Evolutionary conservation across 148 eudicot genomes (phyloP).

Genomic region (Pouteria glomerata): DNA sequence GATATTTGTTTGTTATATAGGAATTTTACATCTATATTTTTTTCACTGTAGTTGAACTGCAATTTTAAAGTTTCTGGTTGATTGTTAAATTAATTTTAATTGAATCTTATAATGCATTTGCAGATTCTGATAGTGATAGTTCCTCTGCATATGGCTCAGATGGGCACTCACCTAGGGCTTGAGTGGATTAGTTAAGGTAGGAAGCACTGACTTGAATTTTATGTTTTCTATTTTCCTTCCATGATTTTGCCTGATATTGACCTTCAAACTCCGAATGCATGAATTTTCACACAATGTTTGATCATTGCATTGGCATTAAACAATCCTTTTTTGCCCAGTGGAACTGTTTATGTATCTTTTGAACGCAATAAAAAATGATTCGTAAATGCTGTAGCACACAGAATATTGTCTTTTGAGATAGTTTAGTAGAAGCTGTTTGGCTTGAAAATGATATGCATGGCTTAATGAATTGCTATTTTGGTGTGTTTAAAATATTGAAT

Average conservation of each 20-base stretch:
- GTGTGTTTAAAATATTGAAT: not conserved
- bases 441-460: not conserved
- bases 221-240: not conserved
- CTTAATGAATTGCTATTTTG: not conserved
- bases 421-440: not conserved
- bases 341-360: not conserved
- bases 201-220: not conserved
- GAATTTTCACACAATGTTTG: too few species aligned
- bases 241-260: not conserved
- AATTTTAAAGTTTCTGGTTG: not conserved
- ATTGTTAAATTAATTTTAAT: not conserved
- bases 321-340: not conserved
- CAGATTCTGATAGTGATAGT: conserved; percentile 89
- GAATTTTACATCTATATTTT: not conserved
- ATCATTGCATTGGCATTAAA: not conserved
- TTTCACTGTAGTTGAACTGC: not conserved
- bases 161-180: conserved; percentile 42
- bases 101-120: conserved; percentile 14
- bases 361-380: not conserved
- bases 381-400: not conserved
- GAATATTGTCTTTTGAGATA: not conserved
- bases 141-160: conserved; percentile 70
- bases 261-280: not conserved
- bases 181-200: conserved; percentile 28
- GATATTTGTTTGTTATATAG: conserved; percentile 21